Base-by-base conservation (phyloP, 106 monocot species). In the Acorus gramineus region DNA sequence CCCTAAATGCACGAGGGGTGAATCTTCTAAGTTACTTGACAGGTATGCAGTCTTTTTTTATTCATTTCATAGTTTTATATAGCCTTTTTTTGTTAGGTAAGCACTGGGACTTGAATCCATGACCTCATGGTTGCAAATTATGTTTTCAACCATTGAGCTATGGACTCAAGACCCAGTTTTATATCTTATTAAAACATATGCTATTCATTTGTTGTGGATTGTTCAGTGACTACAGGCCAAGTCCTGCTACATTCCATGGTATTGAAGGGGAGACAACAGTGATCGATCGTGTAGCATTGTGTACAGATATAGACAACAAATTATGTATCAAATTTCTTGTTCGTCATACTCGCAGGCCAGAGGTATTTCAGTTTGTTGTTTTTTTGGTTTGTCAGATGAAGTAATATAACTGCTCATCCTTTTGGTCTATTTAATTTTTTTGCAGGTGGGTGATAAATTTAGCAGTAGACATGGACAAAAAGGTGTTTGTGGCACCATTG, bases 391-490 rank as follows among this genome's bases (percentile, higher is more conserved):
- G 28, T 28, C 28, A 28, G 28, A 28, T 28, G 28, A 28, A 28
- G 28, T 28, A 28, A 28, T 28, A 28, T 28, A 28, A 28, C 28
- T 61, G 52, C 10, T 46, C 61, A 47, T 62, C 42, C 4, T 42
- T 68, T 74, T 57, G 42, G 2, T 14, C 60, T 62, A 68, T 4
- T 52, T 59, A 50, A 12, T 42, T 48, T 66, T 28, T 0, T 57
- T 52, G 47, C 68, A 94, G 95, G 59, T 96, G 10, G 98, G 98
- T 65, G 98, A 98, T 60, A 98, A 98, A 71, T 98, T 98, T 70
- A 98, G 98, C 47, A 98, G 98, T 69, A 87, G 98, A 69, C 98
- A 98, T 81, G 98, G 98, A 2, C 98, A 98, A 53, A 98, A 98
- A 58, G 98, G 98, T 60, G 98, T 98, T 63, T 83, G 88, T 73